Evolutionary conservation across 176 grass and related monocot genomes (phyloP).

Genomic region (Panicum miliaceum): DNA sequence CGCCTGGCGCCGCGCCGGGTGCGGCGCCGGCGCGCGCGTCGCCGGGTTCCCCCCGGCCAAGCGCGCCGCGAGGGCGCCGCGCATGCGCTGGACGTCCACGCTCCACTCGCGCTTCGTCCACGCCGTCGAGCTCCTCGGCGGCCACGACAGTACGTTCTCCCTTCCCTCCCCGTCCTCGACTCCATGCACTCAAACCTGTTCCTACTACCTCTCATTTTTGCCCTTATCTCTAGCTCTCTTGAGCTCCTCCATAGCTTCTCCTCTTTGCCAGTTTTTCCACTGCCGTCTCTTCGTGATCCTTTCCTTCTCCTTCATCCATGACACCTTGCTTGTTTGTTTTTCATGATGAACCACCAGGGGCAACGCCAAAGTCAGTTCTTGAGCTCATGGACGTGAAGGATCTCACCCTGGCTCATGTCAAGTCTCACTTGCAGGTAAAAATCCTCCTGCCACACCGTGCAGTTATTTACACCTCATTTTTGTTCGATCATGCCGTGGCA

Average conservation of each 20-base stretch:
- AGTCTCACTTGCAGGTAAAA: conserved; percentile 83
- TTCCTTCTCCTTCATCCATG: background rate
- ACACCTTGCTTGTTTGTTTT: background rate
- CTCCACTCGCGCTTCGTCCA: conserved; percentile 90
- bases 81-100: conserved; percentile 90
- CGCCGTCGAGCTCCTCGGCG: conserved; percentile 90
- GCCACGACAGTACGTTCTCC: conserved; percentile 76
- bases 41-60: conserved; percentile 49
- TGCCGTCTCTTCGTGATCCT: background rate
- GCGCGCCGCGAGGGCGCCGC: conserved; percentile 62
- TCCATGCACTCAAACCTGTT: background rate
- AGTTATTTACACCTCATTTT: background rate
- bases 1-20: conserved; percentile 35
- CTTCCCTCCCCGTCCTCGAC: background rate
- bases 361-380: conserved; percentile 81
- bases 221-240: background rate
- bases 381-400: conserved; percentile 87
- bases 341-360: conserved; percentile 42
- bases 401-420: conserved; percentile 84
- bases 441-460: background rate
- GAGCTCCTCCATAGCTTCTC: background rate
- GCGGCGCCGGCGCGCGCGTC: conserved; percentile 33
- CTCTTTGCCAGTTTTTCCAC: background rate
- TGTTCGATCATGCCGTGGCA: background rate
- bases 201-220: background rate